These are phyloP conservation scores for Schizosaccharomyces versatilis DNA, from an alignment of 1,139 yeast genomes.

Conservation along the genomic window DNA sequence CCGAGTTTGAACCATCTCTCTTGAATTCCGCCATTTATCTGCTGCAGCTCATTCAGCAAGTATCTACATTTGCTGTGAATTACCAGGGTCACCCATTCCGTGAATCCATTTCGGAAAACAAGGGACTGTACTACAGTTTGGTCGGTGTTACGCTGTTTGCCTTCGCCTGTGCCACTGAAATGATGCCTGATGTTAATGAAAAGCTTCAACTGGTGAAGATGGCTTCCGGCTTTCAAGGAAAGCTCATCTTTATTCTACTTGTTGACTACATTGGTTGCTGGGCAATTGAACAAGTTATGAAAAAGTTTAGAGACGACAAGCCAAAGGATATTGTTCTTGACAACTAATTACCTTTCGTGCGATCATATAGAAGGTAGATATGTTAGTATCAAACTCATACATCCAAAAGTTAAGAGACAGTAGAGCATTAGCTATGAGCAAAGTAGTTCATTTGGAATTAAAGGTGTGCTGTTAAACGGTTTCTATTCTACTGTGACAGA, in stretches of 20 bases:
- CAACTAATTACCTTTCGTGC: not conserved
- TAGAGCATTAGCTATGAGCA: too few relatives aligned
- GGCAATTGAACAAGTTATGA: slow-evolving; percentile 60
- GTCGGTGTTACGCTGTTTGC: slow-evolving; percentile 80
- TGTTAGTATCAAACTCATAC: too few relatives aligned
- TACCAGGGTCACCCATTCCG: slow-evolving; percentile 95
- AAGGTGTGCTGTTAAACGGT: too few relatives aligned
- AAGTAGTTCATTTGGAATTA: too few relatives aligned
- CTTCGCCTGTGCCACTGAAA: slow-evolving; percentile 74
- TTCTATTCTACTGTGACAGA: too few relatives aligned
- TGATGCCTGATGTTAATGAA: slow-evolving; percentile 81
- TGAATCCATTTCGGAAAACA: slow-evolving; percentile 71
- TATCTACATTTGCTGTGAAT: slow-evolving; percentile 91
- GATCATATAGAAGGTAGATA: too few relatives aligned
- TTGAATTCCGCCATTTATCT: slow-evolving; percentile 90
- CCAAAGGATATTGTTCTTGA: slow-evolving; percentile 67
- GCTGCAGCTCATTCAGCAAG: slow-evolving; percentile 86
- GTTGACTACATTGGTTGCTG: slow-evolving; percentile 60
- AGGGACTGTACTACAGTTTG: slow-evolving; percentile 92
- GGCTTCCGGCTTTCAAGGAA: slow-evolving; percentile 49
- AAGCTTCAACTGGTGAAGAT: slow-evolving; percentile 81
- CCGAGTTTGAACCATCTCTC: slow-evolving; percentile 67
- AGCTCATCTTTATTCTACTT: slow-evolving; percentile 50
- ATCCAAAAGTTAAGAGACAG: too few relatives aligned
- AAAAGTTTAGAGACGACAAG: slow-evolving; percentile 70